A percentile compares a stretch with the other conserved stretches of the same genome.
Conservation (phyloP, 1,284 basidiomycete genomes). For the Leccinum cinnamomeum region DNA sequence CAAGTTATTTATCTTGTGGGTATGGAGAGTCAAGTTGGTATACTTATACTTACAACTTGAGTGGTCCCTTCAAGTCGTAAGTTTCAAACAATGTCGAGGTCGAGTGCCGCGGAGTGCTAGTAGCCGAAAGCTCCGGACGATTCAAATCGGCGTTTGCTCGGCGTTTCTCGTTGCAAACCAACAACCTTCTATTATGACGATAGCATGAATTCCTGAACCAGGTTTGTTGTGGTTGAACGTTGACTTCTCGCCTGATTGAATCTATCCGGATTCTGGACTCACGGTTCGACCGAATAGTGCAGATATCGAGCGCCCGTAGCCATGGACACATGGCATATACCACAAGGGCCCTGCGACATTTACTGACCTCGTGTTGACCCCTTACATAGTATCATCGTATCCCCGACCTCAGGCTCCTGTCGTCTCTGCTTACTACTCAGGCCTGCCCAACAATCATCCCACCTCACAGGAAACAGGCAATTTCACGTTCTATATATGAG, state of each 20-base stretch:
- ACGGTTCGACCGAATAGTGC: neutral
- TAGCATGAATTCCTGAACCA: too few species aligned
- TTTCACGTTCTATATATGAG: slow-evolving; percentile 4
- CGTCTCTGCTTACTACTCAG: neutral
- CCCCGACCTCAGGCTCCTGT: neutral
- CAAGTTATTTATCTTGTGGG: neutral
- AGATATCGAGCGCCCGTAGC: neutral
- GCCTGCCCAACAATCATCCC: slow-evolving; percentile 4
- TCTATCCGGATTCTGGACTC: neutral
- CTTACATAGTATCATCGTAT: neutral
- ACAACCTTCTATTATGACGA: neutral
- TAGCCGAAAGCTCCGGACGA: too few species aligned
- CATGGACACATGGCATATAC: too few species aligned
- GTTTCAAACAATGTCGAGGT: neutral
- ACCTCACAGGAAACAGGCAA: neutral
- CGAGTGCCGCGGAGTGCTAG: neutral
- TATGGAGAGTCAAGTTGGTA: neutral
- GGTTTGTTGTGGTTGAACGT: too few species aligned
- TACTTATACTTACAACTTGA: neutral
- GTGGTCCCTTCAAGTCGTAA: neutral
- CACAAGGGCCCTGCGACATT: neutral
- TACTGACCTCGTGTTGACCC: too few species aligned
- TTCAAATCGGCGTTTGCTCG: too few species aligned
- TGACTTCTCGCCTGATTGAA: neutral
- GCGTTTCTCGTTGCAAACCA: neutral